Conservation (phyloP, 2,329 filamentous ascomycete species). For the Beauveria pseudobassiana region DNA sequence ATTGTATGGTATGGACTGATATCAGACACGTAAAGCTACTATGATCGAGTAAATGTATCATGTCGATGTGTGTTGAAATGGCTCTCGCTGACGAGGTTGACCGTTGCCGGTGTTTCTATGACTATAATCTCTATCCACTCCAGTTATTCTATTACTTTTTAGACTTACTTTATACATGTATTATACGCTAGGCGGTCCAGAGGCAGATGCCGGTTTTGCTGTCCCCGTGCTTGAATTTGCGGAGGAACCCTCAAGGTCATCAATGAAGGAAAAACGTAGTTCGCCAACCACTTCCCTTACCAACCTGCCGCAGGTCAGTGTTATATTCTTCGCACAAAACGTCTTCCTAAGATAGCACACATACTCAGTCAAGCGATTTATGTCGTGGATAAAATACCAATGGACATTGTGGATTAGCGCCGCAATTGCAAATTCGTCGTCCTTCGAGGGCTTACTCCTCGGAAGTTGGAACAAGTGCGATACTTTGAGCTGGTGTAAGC, state of each 20-base stretch:
- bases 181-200: not conserved
- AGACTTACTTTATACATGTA: not conserved
- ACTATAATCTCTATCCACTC: not conserved
- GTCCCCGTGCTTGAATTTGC: not conserved
- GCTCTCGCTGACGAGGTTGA: not conserved
- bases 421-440: constrained; percentile 5
- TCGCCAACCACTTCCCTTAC: constrained; percentile 7
- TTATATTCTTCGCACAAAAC: not conserved
- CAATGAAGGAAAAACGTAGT: constrained; percentile 4
- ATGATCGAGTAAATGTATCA: not conserved
- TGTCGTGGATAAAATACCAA: constrained; percentile 7
- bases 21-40: not conserved
- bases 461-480: not conserved
- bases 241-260: not conserved
- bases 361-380: constrained; percentile 9
- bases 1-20: too few species aligned
- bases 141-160: not conserved
- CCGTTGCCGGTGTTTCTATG: not conserved
- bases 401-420: constrained; percentile 7
- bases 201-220: not conserved
- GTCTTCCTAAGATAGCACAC: not conserved
- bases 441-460: not conserved
- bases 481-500: not conserved
- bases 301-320: not conserved
- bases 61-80: not conserved